Percentiles rank a stretch among this genome's conserved stretches.
Evolutionary conservation across 2,329 filamentous ascomycete species (phyloP).

Genomic region (Cladosporium sphaerospermum): DNA sequence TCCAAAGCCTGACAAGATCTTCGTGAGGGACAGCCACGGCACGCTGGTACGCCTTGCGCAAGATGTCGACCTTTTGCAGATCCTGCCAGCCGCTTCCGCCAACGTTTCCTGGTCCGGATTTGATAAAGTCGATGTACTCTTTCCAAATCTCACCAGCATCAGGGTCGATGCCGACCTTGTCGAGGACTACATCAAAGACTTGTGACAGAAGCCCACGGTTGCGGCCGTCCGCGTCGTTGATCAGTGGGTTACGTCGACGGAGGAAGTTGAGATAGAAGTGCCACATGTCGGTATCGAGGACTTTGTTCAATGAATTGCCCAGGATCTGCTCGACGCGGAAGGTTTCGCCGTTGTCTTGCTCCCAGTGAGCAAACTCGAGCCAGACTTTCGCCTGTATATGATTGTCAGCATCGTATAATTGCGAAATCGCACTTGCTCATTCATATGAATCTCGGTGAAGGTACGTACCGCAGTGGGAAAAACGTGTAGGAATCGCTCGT

Average conservation of each 20-base stretch:
- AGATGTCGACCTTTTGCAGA: constrained; percentile 91
- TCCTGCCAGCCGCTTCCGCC: constrained; percentile 91
- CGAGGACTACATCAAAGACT: constrained; percentile 87
- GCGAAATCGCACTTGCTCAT: neutral
- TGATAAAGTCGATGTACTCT: constrained; percentile 92
- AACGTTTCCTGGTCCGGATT: constrained; percentile 70
- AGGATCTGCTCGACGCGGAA: constrained; percentile 77
- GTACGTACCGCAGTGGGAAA: constrained; percentile 82
- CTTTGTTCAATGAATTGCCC: constrained; percentile 66
- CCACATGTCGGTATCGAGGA: constrained; percentile 83
- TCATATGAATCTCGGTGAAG: neutral
- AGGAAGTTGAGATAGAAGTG: constrained; percentile 93
- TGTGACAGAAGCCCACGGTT: constrained; percentile 74
- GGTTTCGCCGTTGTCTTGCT: constrained; percentile 79
- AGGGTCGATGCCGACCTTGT: constrained; percentile 84
- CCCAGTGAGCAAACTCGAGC: constrained; percentile 83
- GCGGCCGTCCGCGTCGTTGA: constrained; percentile 66
- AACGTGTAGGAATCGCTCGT: constrained; percentile 77
- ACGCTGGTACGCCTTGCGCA: constrained; percentile 87
- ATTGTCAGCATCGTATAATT: neutral
- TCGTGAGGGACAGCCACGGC: constrained; percentile 82
- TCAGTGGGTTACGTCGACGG: constrained; percentile 81
- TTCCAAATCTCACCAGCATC: constrained; percentile 86
- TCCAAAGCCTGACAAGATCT: constrained; percentile 81
- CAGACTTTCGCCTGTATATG: constrained; percentile 75